Evolutionary conservation across 1,139 yeast genomes (phyloP).

Genomic region (Wickerhamomyces sp.): DNA sequence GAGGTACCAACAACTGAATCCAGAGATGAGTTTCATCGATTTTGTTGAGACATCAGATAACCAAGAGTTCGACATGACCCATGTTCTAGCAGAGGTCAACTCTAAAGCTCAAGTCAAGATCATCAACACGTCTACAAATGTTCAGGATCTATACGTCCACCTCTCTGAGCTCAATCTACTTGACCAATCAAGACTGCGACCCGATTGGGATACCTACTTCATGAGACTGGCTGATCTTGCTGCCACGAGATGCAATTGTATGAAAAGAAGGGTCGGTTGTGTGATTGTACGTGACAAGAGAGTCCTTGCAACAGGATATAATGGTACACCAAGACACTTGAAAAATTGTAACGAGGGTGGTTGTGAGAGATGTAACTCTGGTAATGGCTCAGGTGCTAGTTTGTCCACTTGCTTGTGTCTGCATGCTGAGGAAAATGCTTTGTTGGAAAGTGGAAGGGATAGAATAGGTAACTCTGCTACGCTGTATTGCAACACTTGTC

Average conservation of each 20-base stretch:
- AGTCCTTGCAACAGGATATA: conserved; percentile 93
- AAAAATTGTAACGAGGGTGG: conserved; percentile 94
- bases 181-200: conserved; percentile 65
- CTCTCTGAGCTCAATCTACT: conserved; percentile 50
- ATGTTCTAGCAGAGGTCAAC: conserved; percentile 44
- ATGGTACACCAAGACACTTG: conserved; percentile 91
- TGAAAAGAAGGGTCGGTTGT: conserved; percentile 96
- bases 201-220: conserved; percentile 94
- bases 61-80: conserved; percentile 32
- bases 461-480: conserved; percentile 61
- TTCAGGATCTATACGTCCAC: conserved; percentile 44
- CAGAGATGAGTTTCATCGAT: conserved; percentile 23
- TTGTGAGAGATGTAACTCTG: conserved; percentile 76
- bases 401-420: conserved; percentile 84
- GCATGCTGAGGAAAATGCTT: conserved; percentile 96
- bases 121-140: conserved; percentile 49
- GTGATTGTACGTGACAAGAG: conserved; percentile 83
- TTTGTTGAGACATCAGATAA: conserved; percentile 46
- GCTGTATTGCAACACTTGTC: conserved; percentile 93
- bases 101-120: conserved; percentile 57
- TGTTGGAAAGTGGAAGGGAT: conserved; percentile 89
- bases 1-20: conserved; percentile 34
- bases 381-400: conserved; percentile 57
- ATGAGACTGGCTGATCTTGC: conserved; percentile 93
- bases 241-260: conserved; percentile 87